These are phyloP conservation scores for Nigrospora oryzae DNA, from an alignment of 2,329 filamentous ascomycete species.

Conservation along the genomic window DNA sequence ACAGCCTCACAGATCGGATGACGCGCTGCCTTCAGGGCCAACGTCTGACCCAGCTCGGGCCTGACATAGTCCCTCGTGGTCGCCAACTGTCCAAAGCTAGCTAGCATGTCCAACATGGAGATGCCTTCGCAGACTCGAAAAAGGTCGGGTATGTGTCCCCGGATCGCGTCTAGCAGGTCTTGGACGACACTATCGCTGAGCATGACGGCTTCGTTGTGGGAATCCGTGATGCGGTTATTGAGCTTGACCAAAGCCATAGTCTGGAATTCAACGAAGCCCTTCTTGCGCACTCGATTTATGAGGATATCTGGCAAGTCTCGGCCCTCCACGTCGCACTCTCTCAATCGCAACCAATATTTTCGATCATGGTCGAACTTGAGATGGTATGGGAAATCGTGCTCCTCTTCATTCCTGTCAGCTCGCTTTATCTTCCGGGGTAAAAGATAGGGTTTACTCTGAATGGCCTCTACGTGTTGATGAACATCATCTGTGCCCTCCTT, in stretches of 20 bases:
- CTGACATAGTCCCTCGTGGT: constrained; percentile 52
- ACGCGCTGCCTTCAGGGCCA: constrained; percentile 66
- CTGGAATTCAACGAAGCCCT: constrained; percentile 75
- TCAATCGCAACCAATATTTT: constrained; percentile 70
- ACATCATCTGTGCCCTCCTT: constrained; percentile 80
- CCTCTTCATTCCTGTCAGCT: constrained; percentile 26
- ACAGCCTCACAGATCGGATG: constrained; percentile 73
- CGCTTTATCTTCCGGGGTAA: not conserved
- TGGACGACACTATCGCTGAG: constrained; percentile 75
- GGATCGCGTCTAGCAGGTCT: constrained; percentile 62
- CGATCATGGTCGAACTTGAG: constrained; percentile 71
- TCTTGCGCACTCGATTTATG: constrained; percentile 68
- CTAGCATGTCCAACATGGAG: constrained; percentile 78
- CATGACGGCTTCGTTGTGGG: constrained; percentile 74
- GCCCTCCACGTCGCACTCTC: constrained; percentile 52
- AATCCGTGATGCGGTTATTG: constrained; percentile 68
- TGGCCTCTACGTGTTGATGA: constrained; percentile 52
- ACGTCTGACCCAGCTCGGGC: constrained; percentile 58
- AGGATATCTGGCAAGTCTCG: constrained; percentile 56
- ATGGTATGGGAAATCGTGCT: constrained; percentile 50
- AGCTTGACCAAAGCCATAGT: constrained; percentile 78
- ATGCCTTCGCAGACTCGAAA: constrained; percentile 84
- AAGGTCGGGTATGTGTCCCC: constrained; percentile 60
- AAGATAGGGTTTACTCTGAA: not conserved
- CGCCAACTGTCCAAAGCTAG: constrained; percentile 66